phyloP scores from a whole-genome alignment of 2,329 filamentous ascomycete species.

The Colletotrichum eremochloae region DNA sequence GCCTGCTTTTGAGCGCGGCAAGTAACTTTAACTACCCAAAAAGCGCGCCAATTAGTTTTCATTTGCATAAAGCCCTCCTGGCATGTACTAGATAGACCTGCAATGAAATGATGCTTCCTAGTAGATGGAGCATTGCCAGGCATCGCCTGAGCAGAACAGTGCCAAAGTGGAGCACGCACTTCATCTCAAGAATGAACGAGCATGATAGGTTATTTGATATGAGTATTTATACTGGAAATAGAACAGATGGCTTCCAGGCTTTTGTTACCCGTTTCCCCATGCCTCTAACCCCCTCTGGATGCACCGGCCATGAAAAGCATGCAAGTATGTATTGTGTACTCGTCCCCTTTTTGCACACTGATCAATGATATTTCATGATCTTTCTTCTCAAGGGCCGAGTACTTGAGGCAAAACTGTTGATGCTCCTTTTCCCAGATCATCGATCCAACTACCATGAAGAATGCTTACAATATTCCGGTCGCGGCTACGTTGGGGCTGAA shows the following conservation, averaged over 20 bases:
- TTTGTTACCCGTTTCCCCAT: constrained; percentile 10
- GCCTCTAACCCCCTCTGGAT: background rate
- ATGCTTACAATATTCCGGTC: background rate
- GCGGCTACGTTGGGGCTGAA: background rate
- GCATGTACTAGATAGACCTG: too few relatives aligned
- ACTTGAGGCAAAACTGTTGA: too few relatives aligned
- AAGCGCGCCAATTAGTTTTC: background rate
- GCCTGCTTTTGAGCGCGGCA: background rate
- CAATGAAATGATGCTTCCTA: background rate
- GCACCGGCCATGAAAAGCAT: background rate
- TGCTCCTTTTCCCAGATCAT: background rate
- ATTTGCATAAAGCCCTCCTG: background rate
- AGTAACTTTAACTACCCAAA: too few relatives aligned
- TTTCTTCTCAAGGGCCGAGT: background rate
- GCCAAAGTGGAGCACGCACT: background rate
- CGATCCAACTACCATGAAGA: background rate
- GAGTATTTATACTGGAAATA: background rate
- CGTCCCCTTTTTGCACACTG: background rate
- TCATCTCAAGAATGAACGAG: background rate
- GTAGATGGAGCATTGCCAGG: background rate
- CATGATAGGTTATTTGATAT: too few relatives aligned
- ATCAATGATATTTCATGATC: background rate
- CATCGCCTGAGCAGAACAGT: background rate
- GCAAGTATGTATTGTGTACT: background rate
- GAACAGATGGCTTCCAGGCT: background rate